Base-by-base conservation (phyloP, 768 basidiomycete genomes). In the Mrakia frigida region DNA sequence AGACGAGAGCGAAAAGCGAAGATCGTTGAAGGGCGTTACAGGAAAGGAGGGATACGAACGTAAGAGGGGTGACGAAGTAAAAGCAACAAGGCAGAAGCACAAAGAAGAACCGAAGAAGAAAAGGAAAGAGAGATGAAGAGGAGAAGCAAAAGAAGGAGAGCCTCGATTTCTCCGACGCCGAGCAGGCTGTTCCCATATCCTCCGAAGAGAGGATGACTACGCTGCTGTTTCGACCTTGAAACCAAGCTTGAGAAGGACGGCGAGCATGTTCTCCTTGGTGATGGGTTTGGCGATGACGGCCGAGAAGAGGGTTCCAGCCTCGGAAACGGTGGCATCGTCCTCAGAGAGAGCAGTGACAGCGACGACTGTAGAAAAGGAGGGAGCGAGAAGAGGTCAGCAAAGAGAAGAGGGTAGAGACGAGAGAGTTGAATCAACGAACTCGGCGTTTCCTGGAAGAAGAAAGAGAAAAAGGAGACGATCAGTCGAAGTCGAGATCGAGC, bases 191-290 rank as follows among this genome's bases (percentile, higher is more conserved):
- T 46, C 43, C 39, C 39, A 41, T 5, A 6, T 11, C 39, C 21
- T 50, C 13, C 16, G 46, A 21, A 21, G 46, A 14, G 16, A 50
- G 0, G 14, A 11, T 10, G 71, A 21, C 1, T 25, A 35, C 50
- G 50, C 35, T 35, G 33, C 18, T 50, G 35, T 63, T 9, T 69
- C 77, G 46, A 74, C 67, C 65, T 75, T 78, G 77, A 78, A 78
- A 1, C 77, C 77, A 14, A 78, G 77, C 37, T 73, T 73, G 46
- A 70, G 63, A 21, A 78, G 68, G 25, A 78, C 85, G 82, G 89
- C 85, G 75, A 94, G 86, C 43, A 97, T 85, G 82, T 94, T 94
- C 33, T 89, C 88, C 84, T 94, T 94, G 83, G 92, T 90, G 80
- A 98, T 84, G 1, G 95, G 95, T 85, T 98, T 98, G 63, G 91